Percentiles rank a stretch among this genome's conserved stretches.
These are phyloP conservation scores for Aspergillus jensenii DNA, from an alignment of 2,329 filamentous ascomycete species.

Conservation along the genomic window DNA sequence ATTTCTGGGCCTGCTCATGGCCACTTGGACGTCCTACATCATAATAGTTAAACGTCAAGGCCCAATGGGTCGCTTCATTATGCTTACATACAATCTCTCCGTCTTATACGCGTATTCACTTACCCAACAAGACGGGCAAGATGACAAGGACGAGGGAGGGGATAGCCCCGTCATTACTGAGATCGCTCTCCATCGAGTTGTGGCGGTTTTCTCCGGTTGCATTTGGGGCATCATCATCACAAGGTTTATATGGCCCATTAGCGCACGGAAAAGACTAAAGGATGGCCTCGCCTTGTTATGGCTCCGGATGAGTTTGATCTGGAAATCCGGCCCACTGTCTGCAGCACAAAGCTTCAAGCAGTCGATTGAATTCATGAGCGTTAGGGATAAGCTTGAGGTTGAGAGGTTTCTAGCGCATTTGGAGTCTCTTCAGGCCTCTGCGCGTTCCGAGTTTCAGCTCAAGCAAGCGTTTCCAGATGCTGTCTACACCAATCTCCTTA, in stretches of 20 bases:
- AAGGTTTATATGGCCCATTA: constrained; percentile 89
- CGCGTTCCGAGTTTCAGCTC: constrained; percentile 84
- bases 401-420: constrained; percentile 75
- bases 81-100: constrained; percentile 94
- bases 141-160: constrained; percentile 84
- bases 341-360: constrained; percentile 63
- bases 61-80: constrained; percentile 87
- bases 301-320: constrained; percentile 91
- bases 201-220: constrained; percentile 81
- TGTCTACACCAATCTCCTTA: constrained; percentile 71
- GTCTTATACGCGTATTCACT: constrained; percentile 93
- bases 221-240: constrained; percentile 92
- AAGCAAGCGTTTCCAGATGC: constrained; percentile 79
- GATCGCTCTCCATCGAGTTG: constrained; percentile 83
- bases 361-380: constrained; percentile 71
- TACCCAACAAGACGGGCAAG: constrained; percentile 73
- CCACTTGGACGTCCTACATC: constrained; percentile 83
- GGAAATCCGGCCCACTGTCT: constrained; percentile 88
- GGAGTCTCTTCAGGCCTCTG: constrained; percentile 70
- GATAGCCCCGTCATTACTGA: constrained; percentile 79
- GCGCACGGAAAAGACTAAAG: constrained; percentile 81
- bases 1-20: constrained; percentile 77
- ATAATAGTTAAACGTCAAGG: constrained; percentile 82
- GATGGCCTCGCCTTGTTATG: constrained; percentile 88
- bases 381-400: constrained; percentile 83